These are phyloP conservation scores for Sergeia podlipaevii DNA, from an alignment of 208 protist genomes.

Conservation along the genomic window DNA sequence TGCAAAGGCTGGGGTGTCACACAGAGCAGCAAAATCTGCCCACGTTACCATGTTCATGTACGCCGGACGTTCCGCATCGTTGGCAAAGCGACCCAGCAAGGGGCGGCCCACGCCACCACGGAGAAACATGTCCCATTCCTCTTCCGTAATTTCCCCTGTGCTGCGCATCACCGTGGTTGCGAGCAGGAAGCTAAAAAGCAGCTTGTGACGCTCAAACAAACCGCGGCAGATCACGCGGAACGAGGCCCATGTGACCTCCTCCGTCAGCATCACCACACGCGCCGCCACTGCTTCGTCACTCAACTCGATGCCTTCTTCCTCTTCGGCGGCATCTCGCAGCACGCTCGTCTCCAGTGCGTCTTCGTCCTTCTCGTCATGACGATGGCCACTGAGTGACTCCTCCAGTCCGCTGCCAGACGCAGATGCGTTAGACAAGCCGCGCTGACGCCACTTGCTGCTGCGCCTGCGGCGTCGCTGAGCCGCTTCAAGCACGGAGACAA, in stretches of 20 bases:
- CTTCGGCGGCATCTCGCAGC: constrained; percentile 3
- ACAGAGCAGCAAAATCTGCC: constrained; percentile 88
- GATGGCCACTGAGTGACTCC: not conserved
- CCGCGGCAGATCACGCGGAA: constrained; percentile 93
- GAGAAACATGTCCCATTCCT: constrained; percentile 88
- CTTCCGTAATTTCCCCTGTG: constrained; percentile 37
- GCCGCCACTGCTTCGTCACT: constrained; percentile 42
- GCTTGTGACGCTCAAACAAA: constrained; percentile 94
- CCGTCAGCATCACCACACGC: constrained; percentile 67
- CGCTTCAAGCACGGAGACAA: constrained; percentile 73
- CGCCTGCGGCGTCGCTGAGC: constrained; percentile 25
- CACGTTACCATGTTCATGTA: constrained; percentile 93
- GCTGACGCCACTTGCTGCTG: not conserved
- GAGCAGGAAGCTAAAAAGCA: constrained; percentile 93
- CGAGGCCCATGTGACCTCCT: constrained; percentile 77
- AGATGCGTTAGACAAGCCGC: not conserved
- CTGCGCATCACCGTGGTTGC: constrained; percentile 72
- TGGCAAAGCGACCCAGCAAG: constrained; percentile 18
- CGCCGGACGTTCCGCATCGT: constrained; percentile 25
- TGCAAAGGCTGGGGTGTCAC: constrained; percentile 71
- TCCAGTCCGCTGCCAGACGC: not conserved
- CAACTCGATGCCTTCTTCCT: constrained; percentile 10
- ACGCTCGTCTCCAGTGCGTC: not conserved
- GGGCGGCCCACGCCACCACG: constrained; percentile 59
- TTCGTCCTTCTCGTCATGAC: constrained; percentile 22